Conservation (phyloP, 2,329 filamentous ascomycete species). For the Dactylellina drechsleri region DNA sequence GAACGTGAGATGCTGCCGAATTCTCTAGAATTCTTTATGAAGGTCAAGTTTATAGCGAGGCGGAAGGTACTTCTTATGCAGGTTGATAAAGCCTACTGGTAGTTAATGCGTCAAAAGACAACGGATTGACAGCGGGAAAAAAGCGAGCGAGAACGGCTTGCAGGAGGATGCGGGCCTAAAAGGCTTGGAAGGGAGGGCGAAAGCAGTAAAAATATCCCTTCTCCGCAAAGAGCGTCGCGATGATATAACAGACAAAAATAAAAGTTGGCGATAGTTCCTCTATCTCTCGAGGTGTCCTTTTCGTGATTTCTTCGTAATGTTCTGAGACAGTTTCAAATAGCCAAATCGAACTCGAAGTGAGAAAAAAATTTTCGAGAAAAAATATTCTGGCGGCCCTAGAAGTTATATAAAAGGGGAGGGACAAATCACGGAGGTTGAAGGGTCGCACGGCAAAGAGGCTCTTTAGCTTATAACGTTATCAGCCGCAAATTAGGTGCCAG, state of each 20-base stretch:
- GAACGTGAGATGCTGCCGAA: background rate
- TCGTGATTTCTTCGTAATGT: background rate
- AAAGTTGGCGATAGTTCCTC: background rate
- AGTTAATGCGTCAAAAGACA: slow-evolving; percentile 1
- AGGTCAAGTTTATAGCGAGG: background rate
- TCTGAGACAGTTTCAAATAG: background rate
- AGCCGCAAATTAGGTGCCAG: slow-evolving; percentile 43
- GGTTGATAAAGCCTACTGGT: slow-evolving; percentile 1
- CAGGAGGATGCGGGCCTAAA: background rate
- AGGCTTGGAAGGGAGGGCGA: slow-evolving; percentile 3
- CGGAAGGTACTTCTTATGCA: background rate
- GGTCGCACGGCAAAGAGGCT: slow-evolving; percentile 22
- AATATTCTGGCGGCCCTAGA: slow-evolving; percentile 5
- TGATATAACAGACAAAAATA: background rate
- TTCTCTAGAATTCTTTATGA: background rate
- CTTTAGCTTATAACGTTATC: slow-evolving; percentile 53
- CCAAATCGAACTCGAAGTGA: slow-evolving; percentile 21
- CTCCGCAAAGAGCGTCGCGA: background rate
- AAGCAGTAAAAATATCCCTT: background rate
- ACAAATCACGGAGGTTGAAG: slow-evolving; percentile 9
- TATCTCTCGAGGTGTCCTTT: background rate
- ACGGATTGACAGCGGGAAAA: slow-evolving; percentile 5
- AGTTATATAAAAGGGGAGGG: slow-evolving; percentile 11
- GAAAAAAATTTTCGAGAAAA: slow-evolving; percentile 6
- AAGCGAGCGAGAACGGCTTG: slow-evolving; percentile 7